Evolutionary conservation across 306 rosid species (phyloP), one percentile per base, ranked within the genome.

Genomic region (Bauhinia variegata): DNA sequence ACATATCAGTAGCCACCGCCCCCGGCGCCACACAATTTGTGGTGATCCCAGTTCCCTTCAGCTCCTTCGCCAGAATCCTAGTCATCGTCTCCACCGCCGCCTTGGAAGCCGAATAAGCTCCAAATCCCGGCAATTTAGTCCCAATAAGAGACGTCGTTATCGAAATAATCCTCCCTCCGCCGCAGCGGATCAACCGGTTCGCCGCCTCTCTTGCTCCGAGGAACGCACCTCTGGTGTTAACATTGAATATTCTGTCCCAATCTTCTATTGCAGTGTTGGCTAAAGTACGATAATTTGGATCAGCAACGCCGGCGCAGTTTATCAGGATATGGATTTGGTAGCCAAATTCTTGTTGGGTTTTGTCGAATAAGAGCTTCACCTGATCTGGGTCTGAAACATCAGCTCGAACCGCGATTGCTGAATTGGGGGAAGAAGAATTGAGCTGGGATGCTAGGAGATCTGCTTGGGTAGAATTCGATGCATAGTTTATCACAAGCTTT

Each of bases 11-110:
- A 1, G 83, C 89, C 0, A 75, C 54, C 0, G 87, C 83, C 5
- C 87, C 89, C 0, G 85, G 85, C 0, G 85, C 87, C 8, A 85
- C 74, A 39, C 79, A 82, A 46, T 85, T 85, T 0, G 78, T 81
- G 0, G 87, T 73, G 0, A 82, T 66, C 16, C 80, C 67, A 0
- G 34, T 76, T 5, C 87, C 87, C 67, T 69, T 82, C n/a, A 85
- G 61, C 78, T 82, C 89, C 79, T 85, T 85, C 0, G 89, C 89
- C 28, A 72, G 39, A 3, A 79, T 65, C 70, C 77, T 85, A 0
- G 77, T n/a, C 83, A 82, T 79, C 0, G 83, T 50, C 61, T 85
- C 90, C 55, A 77, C 85, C 0, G 87, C 85, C 0, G 87, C 83
- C 69, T 82, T 85, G 4, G 90, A 85, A 0, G 82, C 87, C 0